Conservation (phyloP, 345 rosid genomes). For the Balakata baccata region DNA sequence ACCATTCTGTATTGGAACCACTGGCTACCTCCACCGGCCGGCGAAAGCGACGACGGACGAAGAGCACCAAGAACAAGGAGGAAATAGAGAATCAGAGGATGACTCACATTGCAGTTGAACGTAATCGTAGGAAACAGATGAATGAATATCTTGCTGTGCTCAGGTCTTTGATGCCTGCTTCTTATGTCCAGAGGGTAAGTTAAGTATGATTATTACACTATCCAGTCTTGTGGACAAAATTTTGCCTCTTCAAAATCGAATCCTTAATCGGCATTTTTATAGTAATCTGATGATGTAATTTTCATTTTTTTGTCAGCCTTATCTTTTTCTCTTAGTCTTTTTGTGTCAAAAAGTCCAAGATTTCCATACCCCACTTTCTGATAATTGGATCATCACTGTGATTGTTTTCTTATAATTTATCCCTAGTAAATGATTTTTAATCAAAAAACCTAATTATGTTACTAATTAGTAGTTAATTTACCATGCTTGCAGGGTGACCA, state of each 20-base stretch:
- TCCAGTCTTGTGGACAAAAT: not conserved
- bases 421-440: too few relatives aligned
- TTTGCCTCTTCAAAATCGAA: not conserved
- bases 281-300: not conserved
- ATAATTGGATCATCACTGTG: not conserved
- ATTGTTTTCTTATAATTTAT: too few relatives aligned
- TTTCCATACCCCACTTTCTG: constrained; percentile 3
- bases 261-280: not conserved
- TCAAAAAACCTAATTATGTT: not conserved
- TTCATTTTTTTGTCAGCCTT: not conserved
- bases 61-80: constrained; percentile 68
- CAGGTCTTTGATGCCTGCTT: constrained; percentile 79
- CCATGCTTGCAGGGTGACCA: constrained; percentile 62
- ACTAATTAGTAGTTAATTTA: not conserved
- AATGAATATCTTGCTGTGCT: constrained; percentile 78
- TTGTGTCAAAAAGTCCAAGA: constrained; percentile 1
- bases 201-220: not conserved
- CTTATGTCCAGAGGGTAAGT: constrained; percentile 89
- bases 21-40: constrained; percentile 26
- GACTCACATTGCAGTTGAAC: constrained; percentile 91
- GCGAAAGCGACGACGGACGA: constrained; percentile 63
- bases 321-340: not conserved
- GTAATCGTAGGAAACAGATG: constrained; percentile 96
- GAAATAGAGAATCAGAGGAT: constrained; percentile 90
- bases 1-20: not conserved